Evolutionary conservation across 257 asterid genomes (phyloP).

Genomic region (Ehretia macrophylla): DNA sequence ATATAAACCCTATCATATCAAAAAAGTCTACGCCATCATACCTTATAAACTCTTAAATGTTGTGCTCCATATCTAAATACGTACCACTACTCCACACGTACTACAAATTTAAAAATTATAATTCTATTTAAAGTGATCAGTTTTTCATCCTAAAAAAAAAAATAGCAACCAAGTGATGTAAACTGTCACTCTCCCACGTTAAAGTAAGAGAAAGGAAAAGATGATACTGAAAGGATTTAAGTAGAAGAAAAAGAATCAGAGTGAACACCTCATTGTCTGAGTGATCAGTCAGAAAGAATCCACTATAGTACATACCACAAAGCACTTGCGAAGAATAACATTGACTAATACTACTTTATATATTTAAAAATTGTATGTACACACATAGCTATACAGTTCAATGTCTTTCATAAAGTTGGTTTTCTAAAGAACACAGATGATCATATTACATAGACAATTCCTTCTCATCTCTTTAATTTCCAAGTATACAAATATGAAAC

Average conservation of each 20-base stretch:
- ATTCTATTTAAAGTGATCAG: no score
- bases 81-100: no score
- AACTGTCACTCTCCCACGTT: not conserved
- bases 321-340: constrained; percentile 1
- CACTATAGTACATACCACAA: constrained; percentile 5
- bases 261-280: not conserved
- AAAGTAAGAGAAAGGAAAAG: not conserved
- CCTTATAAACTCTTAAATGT: no score
- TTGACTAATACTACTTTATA: not conserved
- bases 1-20: no score
- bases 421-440: not conserved
- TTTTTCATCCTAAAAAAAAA: no score
- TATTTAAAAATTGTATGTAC: not conserved
- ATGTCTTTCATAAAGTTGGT: constrained; percentile 1
- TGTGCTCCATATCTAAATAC: no score
- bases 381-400: no score
- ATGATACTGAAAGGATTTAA: no score
- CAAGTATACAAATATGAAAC: not conserved
- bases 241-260: not conserved
- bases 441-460: no score
- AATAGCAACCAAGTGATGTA: not conserved
- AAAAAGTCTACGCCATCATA: no score
- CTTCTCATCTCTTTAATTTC: not conserved
- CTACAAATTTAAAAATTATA: no score
- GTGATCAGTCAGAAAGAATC: constrained; percentile 12